Evolutionary conservation across 1,284 basidiomycete genomes (phyloP).

Genomic region (Apiotrichum porosum): DNA sequence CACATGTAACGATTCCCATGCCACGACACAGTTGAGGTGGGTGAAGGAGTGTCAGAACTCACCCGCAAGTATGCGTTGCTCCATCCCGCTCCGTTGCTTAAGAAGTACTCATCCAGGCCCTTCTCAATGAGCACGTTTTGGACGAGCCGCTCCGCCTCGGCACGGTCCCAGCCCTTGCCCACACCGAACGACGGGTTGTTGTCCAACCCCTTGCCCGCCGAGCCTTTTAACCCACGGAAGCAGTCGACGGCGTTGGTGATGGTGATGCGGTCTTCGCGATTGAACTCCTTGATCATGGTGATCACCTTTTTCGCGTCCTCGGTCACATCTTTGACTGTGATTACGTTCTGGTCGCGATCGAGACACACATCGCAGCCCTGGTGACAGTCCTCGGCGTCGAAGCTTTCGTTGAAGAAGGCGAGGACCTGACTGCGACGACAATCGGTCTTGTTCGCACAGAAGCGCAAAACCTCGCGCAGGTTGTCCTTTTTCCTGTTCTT

Average conservation of each 20-base stretch:
- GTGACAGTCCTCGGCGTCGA: constrained; percentile 42
- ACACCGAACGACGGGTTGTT: constrained; percentile 33
- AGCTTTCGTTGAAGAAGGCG: constrained; percentile 48
- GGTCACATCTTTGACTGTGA: constrained; percentile 39
- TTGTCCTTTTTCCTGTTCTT: constrained; percentile 58
- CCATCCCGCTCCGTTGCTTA: constrained; percentile 39
- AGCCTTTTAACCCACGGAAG: constrained; percentile 38
- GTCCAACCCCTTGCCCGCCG: constrained; percentile 29
- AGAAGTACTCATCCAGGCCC: constrained; percentile 34
- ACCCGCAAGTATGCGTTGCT: constrained; percentile 45
- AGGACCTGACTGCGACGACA: constrained; percentile 84
- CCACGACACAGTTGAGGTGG: background rate
- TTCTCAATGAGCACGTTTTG: constrained; percentile 42
- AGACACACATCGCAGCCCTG: constrained; percentile 47
- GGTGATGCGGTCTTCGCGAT: constrained; percentile 31
- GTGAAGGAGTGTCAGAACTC: constrained; percentile 10
- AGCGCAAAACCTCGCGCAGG: constrained; percentile 61
- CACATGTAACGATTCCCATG: background rate
- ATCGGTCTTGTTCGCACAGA: constrained; percentile 73
- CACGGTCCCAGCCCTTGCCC: constrained; percentile 36
- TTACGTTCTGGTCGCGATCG: constrained; percentile 25
- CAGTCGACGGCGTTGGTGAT: constrained; percentile 39
- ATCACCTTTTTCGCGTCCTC: constrained; percentile 32
- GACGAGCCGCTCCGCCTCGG: constrained; percentile 43
- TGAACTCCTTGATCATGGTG: constrained; percentile 33